Percentiles rank a stretch among this genome's conserved stretches.
phyloP scores from a whole-genome alignment of 768 basidiomycete genomes.

The Paxillus ammoniavirescens region DNA sequence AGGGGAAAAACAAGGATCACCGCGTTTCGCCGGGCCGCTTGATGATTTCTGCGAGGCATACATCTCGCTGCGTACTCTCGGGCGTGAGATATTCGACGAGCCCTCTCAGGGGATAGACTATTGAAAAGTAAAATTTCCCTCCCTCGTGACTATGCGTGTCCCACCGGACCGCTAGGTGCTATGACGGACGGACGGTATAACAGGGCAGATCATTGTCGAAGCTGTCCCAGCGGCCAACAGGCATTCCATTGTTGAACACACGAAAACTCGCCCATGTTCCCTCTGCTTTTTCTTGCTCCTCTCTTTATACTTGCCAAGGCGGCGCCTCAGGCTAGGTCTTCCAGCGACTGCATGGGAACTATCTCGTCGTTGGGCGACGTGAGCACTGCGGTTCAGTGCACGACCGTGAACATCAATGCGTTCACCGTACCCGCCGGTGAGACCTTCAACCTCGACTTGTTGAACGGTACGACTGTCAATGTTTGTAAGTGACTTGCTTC shows the following conservation, averaged over 20 bases:
- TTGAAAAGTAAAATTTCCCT: background rate
- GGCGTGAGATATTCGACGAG: no score
- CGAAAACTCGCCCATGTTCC: slow-evolving; percentile 4
- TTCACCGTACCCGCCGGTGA: slow-evolving; percentile 58
- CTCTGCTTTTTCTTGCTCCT: slow-evolving; percentile 9
- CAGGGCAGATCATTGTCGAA: background rate
- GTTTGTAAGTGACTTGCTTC: slow-evolving; percentile 41
- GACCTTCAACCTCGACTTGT: slow-evolving; percentile 46
- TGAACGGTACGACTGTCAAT: slow-evolving; percentile 53
- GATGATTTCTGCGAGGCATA: no score
- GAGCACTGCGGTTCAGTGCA: slow-evolving; percentile 50
- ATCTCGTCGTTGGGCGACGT: slow-evolving; percentile 55
- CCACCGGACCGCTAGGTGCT: background rate
- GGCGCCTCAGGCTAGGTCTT: slow-evolving; percentile 11
- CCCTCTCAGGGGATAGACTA: no score
- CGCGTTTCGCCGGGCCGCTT: no score
- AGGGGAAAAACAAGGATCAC: no score
- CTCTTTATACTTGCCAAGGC: slow-evolving; percentile 17
- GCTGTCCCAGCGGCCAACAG: background rate
- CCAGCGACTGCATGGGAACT: slow-evolving; percentile 43
- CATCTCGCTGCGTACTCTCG: no score
- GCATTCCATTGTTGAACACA: background rate
- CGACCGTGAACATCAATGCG: slow-evolving; percentile 52
- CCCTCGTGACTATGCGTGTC: background rate
- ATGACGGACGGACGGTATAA: slow-evolving; percentile 3